Conservation (phyloP, 2,329 filamentous ascomycete species). For the Bimuria novae-zelandiae region DNA sequence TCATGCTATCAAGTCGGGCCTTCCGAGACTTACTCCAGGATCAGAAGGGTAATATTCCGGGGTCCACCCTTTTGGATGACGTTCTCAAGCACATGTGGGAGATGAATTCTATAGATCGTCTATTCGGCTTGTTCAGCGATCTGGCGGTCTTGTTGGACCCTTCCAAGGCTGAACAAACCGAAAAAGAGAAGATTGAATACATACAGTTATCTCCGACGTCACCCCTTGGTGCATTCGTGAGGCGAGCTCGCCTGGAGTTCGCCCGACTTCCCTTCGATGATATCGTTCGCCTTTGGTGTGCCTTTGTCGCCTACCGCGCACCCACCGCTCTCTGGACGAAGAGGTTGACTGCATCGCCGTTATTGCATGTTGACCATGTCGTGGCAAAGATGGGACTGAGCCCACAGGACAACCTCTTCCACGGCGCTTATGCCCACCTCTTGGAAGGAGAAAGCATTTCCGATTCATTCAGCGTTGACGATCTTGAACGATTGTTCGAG, state of each 20-base stretch:
- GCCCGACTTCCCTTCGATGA: slow-evolving; percentile 80
- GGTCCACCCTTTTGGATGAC: slow-evolving; percentile 83
- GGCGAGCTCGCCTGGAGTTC: slow-evolving; percentile 79
- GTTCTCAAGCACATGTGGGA: slow-evolving; percentile 83
- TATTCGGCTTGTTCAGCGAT: slow-evolving; percentile 75
- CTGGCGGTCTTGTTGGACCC: slow-evolving; percentile 64
- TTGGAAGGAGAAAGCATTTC: slow-evolving; percentile 46
- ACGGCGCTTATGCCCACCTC: slow-evolving; percentile 57
- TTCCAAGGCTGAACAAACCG: slow-evolving; percentile 23
- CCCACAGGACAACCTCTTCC: slow-evolving; percentile 53
- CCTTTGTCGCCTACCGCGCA: slow-evolving; percentile 79
- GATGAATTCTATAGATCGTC: slow-evolving; percentile 77
- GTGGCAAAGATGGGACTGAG: slow-evolving; percentile 63
- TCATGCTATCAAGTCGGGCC: slow-evolving; percentile 41
- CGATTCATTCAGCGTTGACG: slow-evolving; percentile 69
- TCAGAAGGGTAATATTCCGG: slow-evolving; percentile 64
- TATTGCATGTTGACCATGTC: slow-evolving; percentile 61
- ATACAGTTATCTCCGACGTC: slow-evolving; percentile 73
- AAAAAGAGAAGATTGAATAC: slow-evolving; percentile 34
- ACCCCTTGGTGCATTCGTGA: slow-evolving; percentile 79
- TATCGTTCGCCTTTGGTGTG: slow-evolving; percentile 76
- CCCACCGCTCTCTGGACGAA: slow-evolving; percentile 70
- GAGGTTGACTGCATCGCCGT: slow-evolving; percentile 35
- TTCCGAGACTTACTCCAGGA: slow-evolving; percentile 54
- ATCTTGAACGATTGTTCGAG: slow-evolving; percentile 79